These are phyloP conservation scores for Xylaria sp. DNA, from an alignment of 2,329 filamentous ascomycete species.

Conservation along the genomic window DNA sequence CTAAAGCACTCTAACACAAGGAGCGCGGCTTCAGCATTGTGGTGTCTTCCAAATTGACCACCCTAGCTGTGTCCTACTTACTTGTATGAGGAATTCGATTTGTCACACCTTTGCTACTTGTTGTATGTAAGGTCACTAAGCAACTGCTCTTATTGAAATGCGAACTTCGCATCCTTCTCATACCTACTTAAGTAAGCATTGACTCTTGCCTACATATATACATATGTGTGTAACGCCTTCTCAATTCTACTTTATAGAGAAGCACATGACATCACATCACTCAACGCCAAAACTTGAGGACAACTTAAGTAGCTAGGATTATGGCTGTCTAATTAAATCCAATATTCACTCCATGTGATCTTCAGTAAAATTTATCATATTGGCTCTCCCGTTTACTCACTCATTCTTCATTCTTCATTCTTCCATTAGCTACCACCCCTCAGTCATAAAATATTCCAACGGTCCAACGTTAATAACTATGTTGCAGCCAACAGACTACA, in stretches of 20 bases:
- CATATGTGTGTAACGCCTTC: background rate
- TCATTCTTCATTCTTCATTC: no score
- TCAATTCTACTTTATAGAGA: background rate
- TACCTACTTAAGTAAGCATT: background rate
- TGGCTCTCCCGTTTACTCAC: no score
- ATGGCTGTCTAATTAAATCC: background rate
- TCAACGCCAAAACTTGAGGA: background rate
- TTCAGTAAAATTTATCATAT: no score
- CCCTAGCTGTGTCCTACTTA: background rate
- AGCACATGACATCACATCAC: background rate
- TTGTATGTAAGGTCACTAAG: background rate
- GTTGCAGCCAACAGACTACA: no score
- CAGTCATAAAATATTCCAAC: no score
- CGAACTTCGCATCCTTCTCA: background rate
- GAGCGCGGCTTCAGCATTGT: background rate
- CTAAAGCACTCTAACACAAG: no score
- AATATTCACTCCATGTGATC: no score
- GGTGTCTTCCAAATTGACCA: background rate
- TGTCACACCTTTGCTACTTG: background rate
- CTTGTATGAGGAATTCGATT: no score
- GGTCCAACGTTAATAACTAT: no score
- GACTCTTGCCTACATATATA: background rate
- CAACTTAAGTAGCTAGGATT: background rate
- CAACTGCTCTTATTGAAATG: background rate
- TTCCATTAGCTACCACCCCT: no score